Evolutionary conservation across 768 basidiomycete species (phyloP), one percentile per base, ranked within the genome.

Genomic region (Gloeopeniophorella convolvens): DNA sequence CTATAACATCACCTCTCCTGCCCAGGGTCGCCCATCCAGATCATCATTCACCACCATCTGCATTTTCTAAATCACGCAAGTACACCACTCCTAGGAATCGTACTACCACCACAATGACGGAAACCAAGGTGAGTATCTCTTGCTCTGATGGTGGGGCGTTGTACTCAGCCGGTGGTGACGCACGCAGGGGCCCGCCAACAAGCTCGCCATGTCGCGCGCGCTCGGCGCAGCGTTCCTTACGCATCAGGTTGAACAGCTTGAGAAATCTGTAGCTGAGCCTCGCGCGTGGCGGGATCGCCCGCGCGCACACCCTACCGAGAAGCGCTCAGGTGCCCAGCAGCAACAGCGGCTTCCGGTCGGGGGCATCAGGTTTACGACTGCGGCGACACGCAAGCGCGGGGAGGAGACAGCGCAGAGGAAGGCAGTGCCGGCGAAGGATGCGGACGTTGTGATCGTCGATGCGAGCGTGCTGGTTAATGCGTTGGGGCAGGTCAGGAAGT

Each of bases 231-330:
- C 89, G 2, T 90, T 90, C 63, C 76, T 92, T 51, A 85, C 77
- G 56, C 89, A 92, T 59, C 88, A 92, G 60, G 89, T 92, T 36
- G 86, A 90, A 59, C 85, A 90, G 61, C 81, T 92, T 46, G 89
- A 92, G 70, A 84, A 85, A 66, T 73, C 82, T 0, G 83, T 89
- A 16, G 69, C 72, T 36, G 56, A 43, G 3, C 71, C 70, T 28
- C 35, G 24, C 46, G 58, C 46, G 8, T 42, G 37, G 43, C 59
- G 51, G 18, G 51, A 53, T 16, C 21, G 62, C 65, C 52, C 13
- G 31, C 18, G 54, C 33, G 9, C 33, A 37, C 15, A 26, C 13
- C 30, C 53, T 3, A 56, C 59, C 18, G 50, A 56, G 16, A 58
- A 52, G 26, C 48, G 48, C 28, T 42, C 50, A 1, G 46, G 61